Evolutionary conservation across 148 eudicot species (phyloP).

Genomic region (Camellia sinensis): DNA sequence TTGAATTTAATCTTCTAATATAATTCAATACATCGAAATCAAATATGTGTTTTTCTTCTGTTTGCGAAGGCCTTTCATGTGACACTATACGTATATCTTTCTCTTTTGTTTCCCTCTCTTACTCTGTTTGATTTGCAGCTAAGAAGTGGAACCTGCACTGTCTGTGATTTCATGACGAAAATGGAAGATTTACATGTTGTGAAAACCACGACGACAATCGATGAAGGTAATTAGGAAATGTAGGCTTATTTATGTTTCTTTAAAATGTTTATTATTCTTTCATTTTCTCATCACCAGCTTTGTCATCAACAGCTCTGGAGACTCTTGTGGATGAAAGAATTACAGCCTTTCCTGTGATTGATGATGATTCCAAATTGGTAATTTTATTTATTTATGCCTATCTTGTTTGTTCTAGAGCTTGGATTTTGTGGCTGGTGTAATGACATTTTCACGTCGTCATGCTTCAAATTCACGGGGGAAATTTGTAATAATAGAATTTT

Average conservation of each 20-base stretch:
- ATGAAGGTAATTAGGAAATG: constrained; percentile 35
- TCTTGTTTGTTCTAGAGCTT: neutral
- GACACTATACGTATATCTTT: no score
- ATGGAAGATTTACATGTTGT: constrained; percentile 46
- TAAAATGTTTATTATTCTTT: neutral
- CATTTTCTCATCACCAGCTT: constrained; percentile 6
- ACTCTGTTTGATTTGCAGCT: constrained; percentile 26
- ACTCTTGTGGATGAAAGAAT: constrained; percentile 57
- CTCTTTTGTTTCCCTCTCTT: neutral
- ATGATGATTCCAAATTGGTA: constrained; percentile 83
- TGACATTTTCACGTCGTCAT: no score
- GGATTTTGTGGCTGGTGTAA: constrained; percentile 2
- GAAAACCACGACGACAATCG: constrained; percentile 41
- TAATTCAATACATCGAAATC: no score
- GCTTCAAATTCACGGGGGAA: no score
- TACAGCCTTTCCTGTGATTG: constrained; percentile 70
- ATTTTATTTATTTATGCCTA: neutral
- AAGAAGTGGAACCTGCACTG: constrained; percentile 32
- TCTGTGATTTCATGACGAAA: constrained; percentile 55
- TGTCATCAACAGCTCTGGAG: constrained; percentile 40
- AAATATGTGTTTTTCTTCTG: no score
- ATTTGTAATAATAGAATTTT: neutral
- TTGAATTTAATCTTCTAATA: no score
- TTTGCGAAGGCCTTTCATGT: no score
- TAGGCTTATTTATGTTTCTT: no score